Base-by-base conservation (phyloP, 345 rosid species). In the Ricinus communis region DNA sequence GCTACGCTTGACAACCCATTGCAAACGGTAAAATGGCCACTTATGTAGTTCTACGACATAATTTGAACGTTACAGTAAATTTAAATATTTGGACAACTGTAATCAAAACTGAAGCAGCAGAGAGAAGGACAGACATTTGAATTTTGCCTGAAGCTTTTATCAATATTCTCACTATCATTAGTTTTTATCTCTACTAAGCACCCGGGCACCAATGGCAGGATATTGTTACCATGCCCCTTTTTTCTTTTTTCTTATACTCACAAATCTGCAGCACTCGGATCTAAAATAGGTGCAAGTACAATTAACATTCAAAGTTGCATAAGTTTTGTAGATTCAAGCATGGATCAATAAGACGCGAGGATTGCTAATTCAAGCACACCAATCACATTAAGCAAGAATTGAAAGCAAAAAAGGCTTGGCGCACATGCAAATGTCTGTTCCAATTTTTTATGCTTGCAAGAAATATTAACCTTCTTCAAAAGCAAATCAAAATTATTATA, bases 91-190 rank as follows among this genome's bases (percentile, higher is more conserved):
- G n/a, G 21, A 57, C 1, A 40, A 13, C 40, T 21, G 38, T 21
- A 41, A 69, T 58, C 47, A 22, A 43, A 36, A 18, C 53, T n/a
- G 14, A 21, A 25, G 72, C 38, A 36, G 46, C 41, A 56, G 51
- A 47, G 52, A 14, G 54, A 56, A 38, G 38, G 6, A 33, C 2
- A 22, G 1, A 31, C 46, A 50, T n/a, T 10, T 45, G 45, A 16
- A 40, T 54, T 33, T 10, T 61, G 69, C n/a, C 66, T n/a, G 21
- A n/a, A 60, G 18, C 71, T 11, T 46, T 72, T 12, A 68, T 33
- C 25, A 51, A 0, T 40, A 16, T 50, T 30, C 65, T 18, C 49
- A 59, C 47, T 25, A 11, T 16, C n/a, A n/a, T n/a, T 19, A 13
- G 9, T 11, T 15, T 46, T 12, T 10, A 38, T 57, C 12, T 30